phyloP scores from a whole-genome alignment of 2,329 filamentous ascomycete species.

The Juglanconis sp. region DNA sequence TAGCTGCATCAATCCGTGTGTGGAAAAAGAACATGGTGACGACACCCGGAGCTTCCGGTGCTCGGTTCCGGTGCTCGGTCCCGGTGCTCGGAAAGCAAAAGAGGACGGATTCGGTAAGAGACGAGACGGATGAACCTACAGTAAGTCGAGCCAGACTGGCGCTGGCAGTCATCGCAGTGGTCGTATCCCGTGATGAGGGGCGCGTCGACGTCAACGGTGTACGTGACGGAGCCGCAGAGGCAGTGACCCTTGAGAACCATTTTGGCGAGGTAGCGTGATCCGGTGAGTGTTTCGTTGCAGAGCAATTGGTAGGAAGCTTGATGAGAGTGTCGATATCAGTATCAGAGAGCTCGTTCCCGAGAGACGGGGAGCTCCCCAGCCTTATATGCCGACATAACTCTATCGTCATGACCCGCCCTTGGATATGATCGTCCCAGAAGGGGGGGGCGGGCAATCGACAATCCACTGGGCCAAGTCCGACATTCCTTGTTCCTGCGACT shows the following conservation, averaged over 20 bases:
- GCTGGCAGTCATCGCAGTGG: conserved; percentile 72
- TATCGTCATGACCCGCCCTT: background rate
- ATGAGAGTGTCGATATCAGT: too few relatives aligned
- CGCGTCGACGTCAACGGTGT: conserved; percentile 53
- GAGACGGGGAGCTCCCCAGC: background rate
- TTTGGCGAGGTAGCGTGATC: conserved; percentile 27
- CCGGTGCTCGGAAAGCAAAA: too few relatives aligned
- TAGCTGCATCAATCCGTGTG: background rate
- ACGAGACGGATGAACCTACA: conserved; percentile 40
- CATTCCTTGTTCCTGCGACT: background rate
- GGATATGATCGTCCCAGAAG: background rate
- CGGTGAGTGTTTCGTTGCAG: background rate
- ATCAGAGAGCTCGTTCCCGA: too few relatives aligned
- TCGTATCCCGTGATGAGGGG: conserved; percentile 61
- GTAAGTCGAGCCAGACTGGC: conserved; percentile 66
- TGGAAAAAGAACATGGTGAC: conserved; percentile 3
- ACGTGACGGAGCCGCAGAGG: conserved; percentile 69
- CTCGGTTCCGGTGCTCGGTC: background rate
- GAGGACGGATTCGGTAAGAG: background rate
- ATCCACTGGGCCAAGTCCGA: too few relatives aligned
- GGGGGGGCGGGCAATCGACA: too few relatives aligned
- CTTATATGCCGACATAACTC: background rate
- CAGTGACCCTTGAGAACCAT: conserved; percentile 70
- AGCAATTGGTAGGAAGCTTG: too few relatives aligned
- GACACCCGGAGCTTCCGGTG: conserved; percentile 1